These are phyloP conservation scores for Scopulariopsis brevicaulis DNA, from an alignment of 2,329 filamentous ascomycete genomes.

Conservation along the genomic window DNA sequence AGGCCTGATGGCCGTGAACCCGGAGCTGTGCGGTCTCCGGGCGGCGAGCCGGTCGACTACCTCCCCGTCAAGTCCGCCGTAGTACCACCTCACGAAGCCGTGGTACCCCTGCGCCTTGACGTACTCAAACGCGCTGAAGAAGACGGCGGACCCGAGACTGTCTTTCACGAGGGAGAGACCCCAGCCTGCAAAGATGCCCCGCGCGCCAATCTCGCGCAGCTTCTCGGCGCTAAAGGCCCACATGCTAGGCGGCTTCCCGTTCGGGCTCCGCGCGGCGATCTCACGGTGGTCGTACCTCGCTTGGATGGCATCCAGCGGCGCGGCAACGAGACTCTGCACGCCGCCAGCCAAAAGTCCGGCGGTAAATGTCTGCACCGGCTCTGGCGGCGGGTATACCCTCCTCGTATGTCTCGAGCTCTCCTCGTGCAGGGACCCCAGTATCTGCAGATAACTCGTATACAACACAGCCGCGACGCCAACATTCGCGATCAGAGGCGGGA, in stretches of 20 bases:
- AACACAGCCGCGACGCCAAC: conserved; percentile 62
- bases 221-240: conserved; percentile 57
- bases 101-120: conserved; percentile 65
- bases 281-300: conserved; percentile 55
- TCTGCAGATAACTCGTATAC: conserved; percentile 66
- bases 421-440: conserved; percentile 53
- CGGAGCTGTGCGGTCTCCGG: conserved; percentile 18
- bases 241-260: conserved; percentile 46
- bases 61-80: conserved; percentile 44
- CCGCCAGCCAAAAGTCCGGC: conserved; percentile 60
- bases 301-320: conserved; percentile 65
- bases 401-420: conserved; percentile 45
- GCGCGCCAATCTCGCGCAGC: conserved; percentile 58
- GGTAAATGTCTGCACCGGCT: conserved; percentile 50
- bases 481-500: conserved; percentile 66
- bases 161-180: conserved; percentile 58
- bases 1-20: conserved; percentile 47
- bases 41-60: conserved; percentile 33
- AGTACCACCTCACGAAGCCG: conserved; percentile 58
- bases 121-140: conserved; percentile 68
- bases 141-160: conserved; percentile 55
- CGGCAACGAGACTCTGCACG: conserved; percentile 60
- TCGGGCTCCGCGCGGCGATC: conserved; percentile 20
- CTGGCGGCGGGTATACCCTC: conserved; percentile 59
- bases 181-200: conserved; percentile 67